These are phyloP conservation scores for Arthrobotrys conoides DNA, from an alignment of 2,329 filamentous ascomycete genomes.

Conservation along the genomic window DNA sequence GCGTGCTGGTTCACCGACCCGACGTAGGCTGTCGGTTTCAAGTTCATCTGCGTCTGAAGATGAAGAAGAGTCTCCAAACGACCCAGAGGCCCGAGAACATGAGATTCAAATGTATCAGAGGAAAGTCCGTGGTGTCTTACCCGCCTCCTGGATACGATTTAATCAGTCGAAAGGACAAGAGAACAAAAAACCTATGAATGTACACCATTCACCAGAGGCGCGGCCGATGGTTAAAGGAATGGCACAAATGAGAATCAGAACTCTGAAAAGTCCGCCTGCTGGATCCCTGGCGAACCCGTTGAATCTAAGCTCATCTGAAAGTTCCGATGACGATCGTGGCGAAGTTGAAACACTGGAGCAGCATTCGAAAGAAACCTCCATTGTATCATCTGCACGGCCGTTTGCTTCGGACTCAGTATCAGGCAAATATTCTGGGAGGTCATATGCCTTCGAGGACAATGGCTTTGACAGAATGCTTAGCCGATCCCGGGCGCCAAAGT, in stretches of 20 bases:
- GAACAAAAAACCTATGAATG: neutral
- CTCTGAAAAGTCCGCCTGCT: slow-evolving; percentile 35
- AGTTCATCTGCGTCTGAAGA: slow-evolving; percentile 18
- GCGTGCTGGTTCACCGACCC: slow-evolving; percentile 6
- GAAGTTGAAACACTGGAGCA: neutral
- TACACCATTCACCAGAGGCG: slow-evolving; percentile 32
- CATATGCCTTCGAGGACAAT: slow-evolving; percentile 52
- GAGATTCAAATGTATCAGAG: slow-evolving; percentile 47
- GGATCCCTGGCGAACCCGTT: slow-evolving; percentile 47
- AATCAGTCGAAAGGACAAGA: slow-evolving; percentile 28
- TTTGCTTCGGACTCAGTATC: neutral
- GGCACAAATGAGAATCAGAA: slow-evolving; percentile 55
- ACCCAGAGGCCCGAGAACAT: slow-evolving; percentile 26
- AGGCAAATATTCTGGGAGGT: neutral
- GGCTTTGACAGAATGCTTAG: slow-evolving; percentile 49
- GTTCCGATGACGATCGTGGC: slow-evolving; percentile 30
- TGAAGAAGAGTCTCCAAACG: slow-evolving; percentile 23
- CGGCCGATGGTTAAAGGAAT: slow-evolving; percentile 51
- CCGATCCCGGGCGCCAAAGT: slow-evolving; percentile 18
- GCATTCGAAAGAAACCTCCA: neutral
- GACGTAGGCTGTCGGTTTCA: neutral
- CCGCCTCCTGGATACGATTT: slow-evolving; percentile 53
- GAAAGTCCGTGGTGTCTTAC: slow-evolving; percentile 52
- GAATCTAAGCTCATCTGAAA: slow-evolving; percentile 39
- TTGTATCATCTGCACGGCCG: neutral